phyloP scores from a whole-genome alignment of 768 basidiomycete genomes.

The Mycena indigotica region DNA sequence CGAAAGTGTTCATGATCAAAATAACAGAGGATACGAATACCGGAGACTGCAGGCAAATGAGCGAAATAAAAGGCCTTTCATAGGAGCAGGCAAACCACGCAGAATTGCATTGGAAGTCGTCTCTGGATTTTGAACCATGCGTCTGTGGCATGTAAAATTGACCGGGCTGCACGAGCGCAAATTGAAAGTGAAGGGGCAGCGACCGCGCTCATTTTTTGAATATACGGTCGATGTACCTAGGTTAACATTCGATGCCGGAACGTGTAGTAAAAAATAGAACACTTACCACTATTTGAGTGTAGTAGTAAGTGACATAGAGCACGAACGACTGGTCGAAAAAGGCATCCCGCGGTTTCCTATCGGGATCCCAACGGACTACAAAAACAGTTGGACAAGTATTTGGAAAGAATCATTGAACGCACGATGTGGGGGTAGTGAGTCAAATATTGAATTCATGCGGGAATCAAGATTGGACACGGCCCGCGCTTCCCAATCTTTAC shows the following conservation, averaged over 20 bases:
- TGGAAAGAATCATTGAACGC: slow-evolving; percentile 5
- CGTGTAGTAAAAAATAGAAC: slow-evolving; percentile 59
- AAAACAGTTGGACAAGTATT: neutral
- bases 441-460: slow-evolving; percentile 52
- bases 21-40: slow-evolving; percentile 12
- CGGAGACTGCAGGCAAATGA: slow-evolving; percentile 12
- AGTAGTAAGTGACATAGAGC: slow-evolving; percentile 40
- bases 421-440: slow-evolving; percentile 49
- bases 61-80: neutral
- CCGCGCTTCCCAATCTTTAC: slow-evolving; percentile 41
- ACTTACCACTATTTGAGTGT: slow-evolving; percentile 56
- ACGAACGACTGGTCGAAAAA: slow-evolving; percentile 37
- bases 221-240: slow-evolving; percentile 27
- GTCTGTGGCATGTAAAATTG: slow-evolving; percentile 7
- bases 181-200: slow-evolving; percentile 18
- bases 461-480: slow-evolving; percentile 55
- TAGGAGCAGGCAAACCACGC: neutral
- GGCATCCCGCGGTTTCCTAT: slow-evolving; percentile 27
- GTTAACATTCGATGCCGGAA: slow-evolving; percentile 26
- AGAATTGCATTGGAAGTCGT: neutral
- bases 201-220: slow-evolving; percentile 4
- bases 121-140: slow-evolving; percentile 8
- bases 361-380: slow-evolving; percentile 40
- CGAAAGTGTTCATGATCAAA: slow-evolving; percentile 13
- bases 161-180: slow-evolving; percentile 16